Conservation (phyloP, 2,329 filamentous ascomycete genomes). For the Akanthomyces muscarius region DNA sequence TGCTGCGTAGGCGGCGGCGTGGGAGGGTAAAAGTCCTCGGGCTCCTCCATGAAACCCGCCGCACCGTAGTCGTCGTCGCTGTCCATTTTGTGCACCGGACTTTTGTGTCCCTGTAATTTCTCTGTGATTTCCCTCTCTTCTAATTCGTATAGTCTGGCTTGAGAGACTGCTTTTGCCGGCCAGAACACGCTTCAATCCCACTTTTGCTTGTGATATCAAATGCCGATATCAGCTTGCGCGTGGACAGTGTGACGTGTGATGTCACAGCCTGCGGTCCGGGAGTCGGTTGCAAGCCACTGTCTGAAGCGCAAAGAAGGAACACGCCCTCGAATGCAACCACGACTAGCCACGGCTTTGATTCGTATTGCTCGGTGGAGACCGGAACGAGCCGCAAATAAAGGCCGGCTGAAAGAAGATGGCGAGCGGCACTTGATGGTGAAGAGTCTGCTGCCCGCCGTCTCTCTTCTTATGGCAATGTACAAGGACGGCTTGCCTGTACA, state of each 20-base stretch:
- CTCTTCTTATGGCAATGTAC: background rate
- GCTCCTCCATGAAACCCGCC: slow-evolving; percentile 70
- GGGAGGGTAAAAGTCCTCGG: slow-evolving; percentile 73
- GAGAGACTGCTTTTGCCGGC: too few relatives aligned
- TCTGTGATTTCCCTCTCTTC: too few relatives aligned
- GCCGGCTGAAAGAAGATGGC: background rate
- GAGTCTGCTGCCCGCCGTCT: too few relatives aligned
- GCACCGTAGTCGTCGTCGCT: slow-evolving; percentile 35
- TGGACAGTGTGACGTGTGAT: slow-evolving; percentile 4
- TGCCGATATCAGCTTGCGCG: background rate
- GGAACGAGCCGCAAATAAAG: slow-evolving; percentile 1
- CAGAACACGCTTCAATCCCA: background rate
- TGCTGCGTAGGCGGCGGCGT: slow-evolving; percentile 72
- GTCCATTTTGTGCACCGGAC: background rate
- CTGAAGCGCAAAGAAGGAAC: background rate
- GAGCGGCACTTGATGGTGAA: background rate
- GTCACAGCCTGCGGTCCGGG: background rate
- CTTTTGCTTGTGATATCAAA: background rate
- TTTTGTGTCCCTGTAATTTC: background rate
- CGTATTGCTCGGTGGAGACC: slow-evolving; percentile 2
- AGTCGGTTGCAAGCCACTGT: background rate
- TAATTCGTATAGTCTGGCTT: background rate
- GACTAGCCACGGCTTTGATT: background rate
- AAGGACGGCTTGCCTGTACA: background rate
- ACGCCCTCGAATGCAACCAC: background rate